A percentile compares a stretch with the other conserved stretches of the same genome.
phyloP scores from a whole-genome alignment of 108 stramenopile species.

The Nitzschia putrida region DNA sequence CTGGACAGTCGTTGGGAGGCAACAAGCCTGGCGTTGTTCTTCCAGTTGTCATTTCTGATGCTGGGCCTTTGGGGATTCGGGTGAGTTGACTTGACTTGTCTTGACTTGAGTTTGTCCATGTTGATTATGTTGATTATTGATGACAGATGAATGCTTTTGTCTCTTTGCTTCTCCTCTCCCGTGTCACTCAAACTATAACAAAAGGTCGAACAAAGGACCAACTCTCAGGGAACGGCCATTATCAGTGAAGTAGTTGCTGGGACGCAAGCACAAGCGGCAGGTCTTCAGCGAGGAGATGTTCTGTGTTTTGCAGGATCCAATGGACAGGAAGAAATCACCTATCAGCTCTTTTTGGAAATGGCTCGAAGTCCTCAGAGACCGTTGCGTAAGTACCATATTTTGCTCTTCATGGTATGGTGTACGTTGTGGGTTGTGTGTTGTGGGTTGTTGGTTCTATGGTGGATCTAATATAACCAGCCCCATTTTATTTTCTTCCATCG shows the following conservation, averaged over 20 bases:
- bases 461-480: too few species aligned
- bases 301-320: conserved; percentile 68
- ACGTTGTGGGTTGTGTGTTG: background rate
- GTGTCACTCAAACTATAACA: background rate
- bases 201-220: conserved; percentile 60
- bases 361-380: conserved; percentile 56
- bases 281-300: conserved; percentile 73
- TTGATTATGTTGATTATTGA: background rate
- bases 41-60: conserved; percentile 43
- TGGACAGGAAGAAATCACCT: conserved; percentile 71
- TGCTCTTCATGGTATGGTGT: background rate
- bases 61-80: conserved; percentile 65
- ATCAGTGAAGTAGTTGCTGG: conserved; percentile 50
- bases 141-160: background rate
- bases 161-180: background rate
- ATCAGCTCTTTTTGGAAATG: conserved; percentile 64
- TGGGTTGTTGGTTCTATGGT: too few species aligned
- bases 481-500: too few species aligned
- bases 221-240: conserved; percentile 55
- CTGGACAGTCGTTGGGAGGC: conserved; percentile 68
- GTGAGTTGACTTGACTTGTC: conserved; percentile 15
- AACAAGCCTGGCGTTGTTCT: conserved; percentile 56
- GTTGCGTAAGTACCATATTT: conserved; percentile 29
- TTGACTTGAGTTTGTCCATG: background rate
- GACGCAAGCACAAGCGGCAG: conserved; percentile 61